Base-by-base conservation (phyloP, 371 early-diverging fungal genomes). In the Mortierella sp. region DNA sequence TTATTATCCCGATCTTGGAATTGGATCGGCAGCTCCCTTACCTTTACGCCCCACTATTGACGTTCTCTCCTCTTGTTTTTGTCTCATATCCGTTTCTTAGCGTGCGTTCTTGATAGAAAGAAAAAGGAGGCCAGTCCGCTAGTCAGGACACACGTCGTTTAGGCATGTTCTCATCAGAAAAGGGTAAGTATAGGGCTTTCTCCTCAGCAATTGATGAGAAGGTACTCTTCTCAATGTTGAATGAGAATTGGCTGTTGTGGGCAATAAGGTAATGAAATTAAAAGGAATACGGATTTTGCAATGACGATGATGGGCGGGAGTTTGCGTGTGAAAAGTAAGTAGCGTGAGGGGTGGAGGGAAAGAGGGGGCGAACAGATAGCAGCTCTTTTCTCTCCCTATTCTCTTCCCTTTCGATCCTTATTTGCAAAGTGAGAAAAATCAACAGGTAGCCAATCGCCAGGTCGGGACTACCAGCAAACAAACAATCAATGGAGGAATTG, bases 391-490 rank as follows among this genome's bases (percentile, higher is more conserved):
- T 6, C 43, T 40, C 43, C 43, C 43, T 6, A 4, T 40, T 40
- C 43, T 40, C 43, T 40, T 57, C n/a, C 54, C 31, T 31, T 26
- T 59, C 59, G 59, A 31, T 59, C 31, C 31, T 59, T 59, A 59
- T 59, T 59, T 31, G 59, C 13, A 59, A 57, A 26, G 28, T n/a
- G 57, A 31, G 26, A 26, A 59, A 31, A 46, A 13, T n/a, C 13
- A 8, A 46, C 53, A 53, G 16, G 24, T 64, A 37, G 40, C 64
- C 64, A 64, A 64, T 64, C 64, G 64, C 64, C 64, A 64, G 64
- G 64, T 37, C 64, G 64, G 64, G 37, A 19, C 19, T 64, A 21
- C 64, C 40, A 64, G 37, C 34, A 34, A 64, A 16, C 34, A 34
- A 2, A 11, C 3, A 4, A 64, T 34, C 19, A 40, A 40, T 6